Base-by-base conservation (phyloP, 2,329 filamentous ascomycete genomes). In the Cytospora paraplurivora region DNA sequence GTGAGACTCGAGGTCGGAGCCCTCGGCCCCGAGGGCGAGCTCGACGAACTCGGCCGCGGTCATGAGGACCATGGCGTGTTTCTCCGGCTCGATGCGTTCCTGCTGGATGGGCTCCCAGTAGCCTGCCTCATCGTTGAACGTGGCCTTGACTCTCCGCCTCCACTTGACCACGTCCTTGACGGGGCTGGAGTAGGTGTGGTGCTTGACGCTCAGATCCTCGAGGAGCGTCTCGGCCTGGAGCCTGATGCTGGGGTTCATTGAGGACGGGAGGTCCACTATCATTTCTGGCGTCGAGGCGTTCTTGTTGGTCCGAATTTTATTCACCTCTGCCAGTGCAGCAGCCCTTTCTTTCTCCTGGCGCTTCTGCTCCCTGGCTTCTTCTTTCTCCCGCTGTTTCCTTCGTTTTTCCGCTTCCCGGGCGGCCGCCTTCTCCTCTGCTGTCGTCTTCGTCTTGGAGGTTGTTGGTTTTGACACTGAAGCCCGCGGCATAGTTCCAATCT, bases 261-360 rank as follows among this genome's bases (percentile, higher is more conserved):
- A 82, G 0, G 76, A 75, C 0, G 90, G 84, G 32, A 94, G 77
- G 68, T 91, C 85, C 1, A 92, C 81, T 57, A 94, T 88, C 90
- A 95, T 94, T 73, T 95, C 90, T 0, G 83, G 83, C 0, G 87
- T 85, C 0, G 90, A 89, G 0, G 87, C 77, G 68, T 91, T 92
- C 76, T 91, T 92, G 75, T 92, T 87, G 0, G 85, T 86, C 58
- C 86, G 86, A 11, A 88, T 76, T 70, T 89, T 92, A 75, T 94
- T 94, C 50, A 87, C 89, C 67, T 91, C 87, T 3, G 86, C 85
- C 27, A 93, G 76, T 8, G 91, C 88, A 7, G 85, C 84, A 12
- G 85, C 85, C 3, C 80, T 79, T 67, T 88, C 83, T 69, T 88
- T 91, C 67, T 92, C 86, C 7, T 77, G 76, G 0, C 81, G 82